Evolutionary conservation across 257 asterid genomes (phyloP).

Genomic region (Primulina eburnea): DNA sequence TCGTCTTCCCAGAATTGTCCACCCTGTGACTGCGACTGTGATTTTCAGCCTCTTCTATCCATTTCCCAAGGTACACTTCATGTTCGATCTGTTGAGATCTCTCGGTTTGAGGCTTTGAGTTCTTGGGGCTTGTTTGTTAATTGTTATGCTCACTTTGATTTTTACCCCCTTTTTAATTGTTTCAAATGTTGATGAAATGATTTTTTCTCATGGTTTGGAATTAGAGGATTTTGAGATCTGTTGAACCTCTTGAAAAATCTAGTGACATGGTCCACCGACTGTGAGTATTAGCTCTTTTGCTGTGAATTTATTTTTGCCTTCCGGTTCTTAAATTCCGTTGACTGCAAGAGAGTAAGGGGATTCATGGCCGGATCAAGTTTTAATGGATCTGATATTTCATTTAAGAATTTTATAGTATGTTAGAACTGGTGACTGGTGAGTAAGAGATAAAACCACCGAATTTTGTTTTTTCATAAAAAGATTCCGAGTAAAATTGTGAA

Average conservation of each 20-base stretch:
- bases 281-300: neutral
- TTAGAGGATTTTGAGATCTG: neutral
- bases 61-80: constrained; percentile 54
- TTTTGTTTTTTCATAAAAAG: neutral
- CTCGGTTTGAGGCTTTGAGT: constrained; percentile 15
- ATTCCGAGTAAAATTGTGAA: neutral
- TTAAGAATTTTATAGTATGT: neutral
- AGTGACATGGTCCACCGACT: neutral
- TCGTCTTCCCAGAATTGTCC: constrained; percentile 62
- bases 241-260: neutral
- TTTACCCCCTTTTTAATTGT: neutral
- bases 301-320: neutral
- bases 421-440: neutral
- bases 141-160: constrained; percentile 12
- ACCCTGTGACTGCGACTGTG: constrained; percentile 76
- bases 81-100: constrained; percentile 36
- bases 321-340: neutral
- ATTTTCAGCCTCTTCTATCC: constrained; percentile 58
- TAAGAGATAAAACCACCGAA: neutral
- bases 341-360: neutral
- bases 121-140: constrained; percentile 2
- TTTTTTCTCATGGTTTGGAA: neutral
- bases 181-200: neutral
- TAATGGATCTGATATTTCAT: neutral
- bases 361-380: neutral